These are phyloP conservation scores for Dendrobium chrysotoxum DNA, from an alignment of 106 monocot genomes.

Conservation along the genomic window DNA sequence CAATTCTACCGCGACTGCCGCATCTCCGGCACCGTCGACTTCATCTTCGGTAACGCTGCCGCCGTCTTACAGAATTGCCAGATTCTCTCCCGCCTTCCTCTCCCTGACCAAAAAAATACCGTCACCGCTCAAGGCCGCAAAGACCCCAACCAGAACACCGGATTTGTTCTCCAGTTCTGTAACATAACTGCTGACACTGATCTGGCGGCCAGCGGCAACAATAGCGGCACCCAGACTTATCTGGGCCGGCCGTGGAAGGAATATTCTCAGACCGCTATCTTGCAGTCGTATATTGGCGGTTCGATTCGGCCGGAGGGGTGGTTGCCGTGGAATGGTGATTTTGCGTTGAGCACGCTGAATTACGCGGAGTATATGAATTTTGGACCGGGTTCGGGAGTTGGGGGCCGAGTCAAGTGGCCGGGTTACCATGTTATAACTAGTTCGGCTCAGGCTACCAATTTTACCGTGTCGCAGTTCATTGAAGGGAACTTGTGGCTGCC, in stretches of 20 bases:
- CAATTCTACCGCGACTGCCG: slow-evolving; percentile 82
- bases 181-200: slow-evolving; percentile 45
- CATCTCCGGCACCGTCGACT: slow-evolving; percentile 70
- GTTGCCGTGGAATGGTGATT: slow-evolving; percentile 58
- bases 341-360: slow-evolving; percentile 52
- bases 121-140: slow-evolving; percentile 78
- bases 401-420: slow-evolving; percentile 50
- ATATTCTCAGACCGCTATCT: slow-evolving; percentile 56
- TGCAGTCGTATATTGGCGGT: slow-evolving; percentile 54
- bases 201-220: slow-evolving; percentile 11
- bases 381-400: slow-evolving; percentile 47
- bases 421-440: slow-evolving; percentile 37
- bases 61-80: slow-evolving; percentile 69
- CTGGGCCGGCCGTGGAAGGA: slow-evolving; percentile 82
- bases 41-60: slow-evolving; percentile 77
- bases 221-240: slow-evolving; percentile 26
- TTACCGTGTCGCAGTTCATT: slow-evolving; percentile 66
- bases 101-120: slow-evolving; percentile 71
- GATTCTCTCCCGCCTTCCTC: slow-evolving; percentile 39
- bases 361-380: slow-evolving; percentile 72
- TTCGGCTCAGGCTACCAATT: slow-evolving; percentile 22
- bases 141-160: slow-evolving; percentile 68
- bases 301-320: slow-evolving; percentile 47
- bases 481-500: slow-evolving; percentile 69
- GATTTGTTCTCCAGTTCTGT: slow-evolving; percentile 68